phyloP scores from a whole-genome alignment of 129 eudicot species.

The Solidago caesia region DNA sequence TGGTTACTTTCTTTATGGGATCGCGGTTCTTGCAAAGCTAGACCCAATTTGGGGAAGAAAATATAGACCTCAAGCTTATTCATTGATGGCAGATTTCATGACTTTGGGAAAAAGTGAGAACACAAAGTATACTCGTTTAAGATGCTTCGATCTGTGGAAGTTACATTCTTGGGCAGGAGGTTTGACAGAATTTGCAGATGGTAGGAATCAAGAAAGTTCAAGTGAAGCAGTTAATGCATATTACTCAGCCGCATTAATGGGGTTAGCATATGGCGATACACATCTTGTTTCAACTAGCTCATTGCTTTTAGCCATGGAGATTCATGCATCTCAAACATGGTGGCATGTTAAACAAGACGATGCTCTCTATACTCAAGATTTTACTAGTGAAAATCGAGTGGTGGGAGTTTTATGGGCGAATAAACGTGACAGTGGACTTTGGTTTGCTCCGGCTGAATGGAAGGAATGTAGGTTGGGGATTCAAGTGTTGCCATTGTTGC shows the following conservation, averaged over 20 bases:
- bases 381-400: conserved; percentile 58
- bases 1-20: conserved; percentile 80
- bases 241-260: conserved; percentile 85
- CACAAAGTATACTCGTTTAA: conserved; percentile 60
- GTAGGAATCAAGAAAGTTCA: conserved; percentile 89
- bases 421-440: conserved; percentile 80
- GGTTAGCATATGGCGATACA: conserved; percentile 85
- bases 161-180: conserved; percentile 98
- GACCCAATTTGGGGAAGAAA: conserved; percentile 83
- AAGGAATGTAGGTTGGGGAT: conserved; percentile 79
- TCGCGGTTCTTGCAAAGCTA: conserved; percentile 76
- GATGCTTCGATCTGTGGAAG: conserved; percentile 85
- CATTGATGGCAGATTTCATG: conserved; percentile 88
- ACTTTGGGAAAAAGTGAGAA: conserved; percentile 49
- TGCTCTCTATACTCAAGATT: conserved; percentile 44
- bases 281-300: conserved; percentile 68
- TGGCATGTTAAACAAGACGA: conserved; percentile 76
- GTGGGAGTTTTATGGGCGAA: conserved; percentile 89
- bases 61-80: conserved; percentile 71
- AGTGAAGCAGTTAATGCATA: conserved; percentile 91
- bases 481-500: conserved; percentile 68
- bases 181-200: conserved; percentile 77
- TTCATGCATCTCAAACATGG: conserved; percentile 78
- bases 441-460: conserved; percentile 92
- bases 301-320: conserved; percentile 66